Evolutionary conservation across 768 basidiomycete genomes (phyloP).

Genomic region (Saitozyma sp.): DNA sequence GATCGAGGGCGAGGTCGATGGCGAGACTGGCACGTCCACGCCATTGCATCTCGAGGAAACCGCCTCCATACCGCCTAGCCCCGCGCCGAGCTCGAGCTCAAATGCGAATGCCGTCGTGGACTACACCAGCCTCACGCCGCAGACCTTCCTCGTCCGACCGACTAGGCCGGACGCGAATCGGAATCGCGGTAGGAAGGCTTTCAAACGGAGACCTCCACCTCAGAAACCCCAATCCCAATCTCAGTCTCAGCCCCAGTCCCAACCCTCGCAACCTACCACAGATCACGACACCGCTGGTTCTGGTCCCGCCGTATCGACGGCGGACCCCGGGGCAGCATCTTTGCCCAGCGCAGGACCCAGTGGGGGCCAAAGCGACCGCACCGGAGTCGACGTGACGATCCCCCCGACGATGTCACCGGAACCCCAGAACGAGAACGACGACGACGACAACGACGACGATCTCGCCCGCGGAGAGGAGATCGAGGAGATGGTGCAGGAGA

Average conservation of each 20-base stretch:
- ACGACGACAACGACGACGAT: conserved; percentile 49
- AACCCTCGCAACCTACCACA: not conserved
- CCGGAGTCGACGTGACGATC: too few species aligned
- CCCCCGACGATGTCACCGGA: too few species aligned
- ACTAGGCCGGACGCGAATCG: conserved; percentile 46
- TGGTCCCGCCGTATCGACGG: not conserved
- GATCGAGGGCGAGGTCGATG: not conserved
- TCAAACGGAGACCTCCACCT: conserved; percentile 25
- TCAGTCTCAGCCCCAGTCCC: not conserved
- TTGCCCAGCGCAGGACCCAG: too few species aligned
- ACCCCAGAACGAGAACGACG: conserved; percentile 54
- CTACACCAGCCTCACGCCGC: conserved; percentile 40
- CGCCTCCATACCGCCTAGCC: not conserved
- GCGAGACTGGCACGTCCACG: not conserved
- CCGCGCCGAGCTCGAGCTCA: not conserved
- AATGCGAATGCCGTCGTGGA: conserved; percentile 15
- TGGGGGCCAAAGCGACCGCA: too few species aligned
- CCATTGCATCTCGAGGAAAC: too few species aligned
- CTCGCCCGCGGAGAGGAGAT: conserved; percentile 48
- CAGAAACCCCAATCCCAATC: conserved; percentile 6
- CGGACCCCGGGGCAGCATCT: not conserved
- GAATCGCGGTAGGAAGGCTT: conserved; percentile 41
- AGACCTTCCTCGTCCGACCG: conserved; percentile 50
- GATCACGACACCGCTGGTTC: not conserved
- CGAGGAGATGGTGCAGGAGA: conserved; percentile 64